phyloP scores from a whole-genome alignment of 129 eudicot species.

The Lactuca sativa region DNA sequence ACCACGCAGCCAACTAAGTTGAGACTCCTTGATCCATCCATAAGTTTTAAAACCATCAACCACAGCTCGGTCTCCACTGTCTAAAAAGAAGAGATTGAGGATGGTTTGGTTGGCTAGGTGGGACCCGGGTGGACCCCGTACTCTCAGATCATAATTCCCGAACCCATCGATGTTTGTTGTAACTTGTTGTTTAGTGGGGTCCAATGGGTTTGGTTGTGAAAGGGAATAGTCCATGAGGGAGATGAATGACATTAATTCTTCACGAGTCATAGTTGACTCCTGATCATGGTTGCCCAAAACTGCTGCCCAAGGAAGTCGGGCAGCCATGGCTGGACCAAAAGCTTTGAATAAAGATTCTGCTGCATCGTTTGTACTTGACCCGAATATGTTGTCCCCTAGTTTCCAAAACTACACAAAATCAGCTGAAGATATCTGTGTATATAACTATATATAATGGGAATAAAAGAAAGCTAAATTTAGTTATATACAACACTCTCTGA shows the following conservation, averaged over 20 bases:
- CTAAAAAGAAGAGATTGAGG: constrained; percentile 83
- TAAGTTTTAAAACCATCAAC: constrained; percentile 78
- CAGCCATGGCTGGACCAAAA: constrained; percentile 74
- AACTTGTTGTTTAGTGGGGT: constrained; percentile 31
- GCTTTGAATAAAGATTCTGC: constrained; percentile 88
- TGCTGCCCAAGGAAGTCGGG: constrained; percentile 96
- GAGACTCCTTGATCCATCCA: constrained; percentile 95
- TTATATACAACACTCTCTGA: too few relatives aligned
- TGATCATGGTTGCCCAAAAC: constrained; percentile 98
- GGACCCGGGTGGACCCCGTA: constrained; percentile 84
- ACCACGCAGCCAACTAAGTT: constrained; percentile 76
- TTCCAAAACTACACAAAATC: constrained; percentile 26
- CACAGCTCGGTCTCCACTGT: constrained; percentile 85
- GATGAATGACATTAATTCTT: constrained; percentile 88
- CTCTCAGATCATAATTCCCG: constrained; percentile 83
- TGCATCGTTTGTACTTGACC: constrained; percentile 83
- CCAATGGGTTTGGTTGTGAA: constrained; percentile 73
- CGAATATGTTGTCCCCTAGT: constrained; percentile 92
- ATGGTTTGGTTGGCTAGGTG: constrained; percentile 63
- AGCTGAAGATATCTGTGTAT: constrained; percentile 7
- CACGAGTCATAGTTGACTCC: constrained; percentile 91
- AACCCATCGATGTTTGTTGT: constrained; percentile 65
- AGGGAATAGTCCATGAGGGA: constrained; percentile 96
- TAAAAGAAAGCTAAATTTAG: too few relatives aligned
- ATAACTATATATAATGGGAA: not conserved